phyloP scores from a whole-genome alignment of 139 green algal species.

The Micromonas commoda region DNA sequence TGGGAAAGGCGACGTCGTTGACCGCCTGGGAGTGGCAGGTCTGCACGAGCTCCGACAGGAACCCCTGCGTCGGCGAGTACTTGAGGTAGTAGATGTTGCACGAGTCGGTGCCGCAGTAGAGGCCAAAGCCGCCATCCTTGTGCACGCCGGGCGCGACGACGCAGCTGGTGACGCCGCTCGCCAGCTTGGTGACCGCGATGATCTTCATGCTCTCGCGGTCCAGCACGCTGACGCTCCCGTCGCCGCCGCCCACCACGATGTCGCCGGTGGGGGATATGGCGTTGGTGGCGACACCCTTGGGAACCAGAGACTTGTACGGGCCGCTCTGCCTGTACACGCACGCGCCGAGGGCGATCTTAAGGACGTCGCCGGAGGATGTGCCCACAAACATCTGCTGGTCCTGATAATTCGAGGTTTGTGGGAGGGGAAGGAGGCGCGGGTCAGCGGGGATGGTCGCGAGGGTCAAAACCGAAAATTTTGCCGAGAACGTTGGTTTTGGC shows the following conservation, averaged over 20 bases:
- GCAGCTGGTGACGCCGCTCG: constrained; percentile 50
- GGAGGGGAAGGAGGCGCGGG: background rate
- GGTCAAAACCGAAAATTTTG: too few species aligned
- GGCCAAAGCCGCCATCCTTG: constrained; percentile 37
- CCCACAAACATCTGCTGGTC: constrained; percentile 67
- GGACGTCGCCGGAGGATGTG: constrained; percentile 65
- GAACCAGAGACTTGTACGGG: constrained; percentile 38
- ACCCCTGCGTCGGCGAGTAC: constrained; percentile 27
- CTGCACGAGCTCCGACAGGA: constrained; percentile 56
- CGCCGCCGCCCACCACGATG: constrained; percentile 55
- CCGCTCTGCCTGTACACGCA: constrained; percentile 61
- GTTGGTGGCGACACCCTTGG: constrained; percentile 43
- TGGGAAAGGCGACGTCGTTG: constrained; percentile 65
- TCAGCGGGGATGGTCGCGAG: background rate
- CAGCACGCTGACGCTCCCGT: constrained; percentile 47
- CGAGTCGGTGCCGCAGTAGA: constrained; percentile 54
- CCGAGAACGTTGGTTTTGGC: too few species aligned
- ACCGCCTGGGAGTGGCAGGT: constrained; percentile 57
- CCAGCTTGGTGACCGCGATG: constrained; percentile 11
- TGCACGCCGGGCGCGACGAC: constrained; percentile 38
- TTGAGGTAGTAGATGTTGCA: constrained; percentile 66
- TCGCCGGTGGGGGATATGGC: constrained; percentile 41
- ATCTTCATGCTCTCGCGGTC: constrained; percentile 1
- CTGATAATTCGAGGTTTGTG: too few species aligned
- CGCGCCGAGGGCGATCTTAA: constrained; percentile 58